These are phyloP conservation scores for Theileria orientalis DNA, from an alignment of 169 alveolate species.

Conservation along the genomic window DNA sequence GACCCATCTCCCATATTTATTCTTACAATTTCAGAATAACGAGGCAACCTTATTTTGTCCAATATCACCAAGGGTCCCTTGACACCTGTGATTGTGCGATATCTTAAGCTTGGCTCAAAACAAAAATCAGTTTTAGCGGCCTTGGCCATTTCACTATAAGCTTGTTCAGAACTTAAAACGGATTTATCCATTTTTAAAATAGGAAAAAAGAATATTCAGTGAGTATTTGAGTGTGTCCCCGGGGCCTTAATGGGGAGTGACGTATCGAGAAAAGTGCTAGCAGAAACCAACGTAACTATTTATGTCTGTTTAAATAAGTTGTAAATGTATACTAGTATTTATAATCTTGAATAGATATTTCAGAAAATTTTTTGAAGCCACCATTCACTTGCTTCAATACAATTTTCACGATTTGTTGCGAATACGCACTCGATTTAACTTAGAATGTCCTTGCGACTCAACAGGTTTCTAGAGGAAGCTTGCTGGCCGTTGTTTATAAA, in stretches of 20 bases:
- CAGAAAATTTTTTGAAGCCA: background rate
- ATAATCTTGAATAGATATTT: background rate
- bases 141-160: slow-evolving; percentile 80
- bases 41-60: slow-evolving; percentile 98
- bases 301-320: too few relatives aligned
- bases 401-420: background rate
- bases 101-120: slow-evolving; percentile 93
- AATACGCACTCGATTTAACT: background rate
- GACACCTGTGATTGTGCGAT: slow-evolving; percentile 94
- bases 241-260: background rate
- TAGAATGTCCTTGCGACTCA: background rate
- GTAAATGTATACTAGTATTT: background rate
- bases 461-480: background rate
- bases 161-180: slow-evolving; percentile 68
- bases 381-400: background rate
- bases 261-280: background rate
- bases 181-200: slow-evolving; percentile 47
- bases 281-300: background rate
- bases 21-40: slow-evolving; percentile 95
- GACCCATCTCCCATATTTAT: slow-evolving; percentile 97
- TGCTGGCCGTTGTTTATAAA: slow-evolving; percentile 7
- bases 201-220: background rate
- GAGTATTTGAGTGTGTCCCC: slow-evolving; percentile 1
- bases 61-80: slow-evolving; percentile 98
- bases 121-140: slow-evolving; percentile 90